These are phyloP conservation scores for Nissolia schottii DNA, from an alignment of 306 rosid species.

Conservation along the genomic window DNA sequence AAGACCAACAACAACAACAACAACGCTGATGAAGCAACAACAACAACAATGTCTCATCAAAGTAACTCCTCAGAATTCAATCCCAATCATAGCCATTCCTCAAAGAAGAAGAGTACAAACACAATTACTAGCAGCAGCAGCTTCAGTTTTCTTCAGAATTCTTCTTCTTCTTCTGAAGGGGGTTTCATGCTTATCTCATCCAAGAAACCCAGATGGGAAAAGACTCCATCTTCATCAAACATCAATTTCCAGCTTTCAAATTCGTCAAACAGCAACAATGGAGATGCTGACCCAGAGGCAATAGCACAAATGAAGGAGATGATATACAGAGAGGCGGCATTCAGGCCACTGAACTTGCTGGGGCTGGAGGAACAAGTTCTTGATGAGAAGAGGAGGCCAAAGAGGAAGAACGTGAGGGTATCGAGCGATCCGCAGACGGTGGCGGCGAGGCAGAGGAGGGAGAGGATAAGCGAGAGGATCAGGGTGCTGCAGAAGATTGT, in stretches of 20 bases:
- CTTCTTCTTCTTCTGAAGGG: conserved; percentile 28
- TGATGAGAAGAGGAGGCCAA: conserved; percentile 63
- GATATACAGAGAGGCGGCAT: conserved; percentile 90
- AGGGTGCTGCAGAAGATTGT: conserved; percentile 85
- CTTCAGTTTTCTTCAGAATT: conserved; percentile 29
- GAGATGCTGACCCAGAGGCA: conserved; percentile 85
- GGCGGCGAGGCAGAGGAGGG: conserved; percentile 95
- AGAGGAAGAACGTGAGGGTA: conserved; percentile 81
- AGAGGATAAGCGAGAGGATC: conserved; percentile 77
- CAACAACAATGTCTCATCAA: conserved; percentile 43
- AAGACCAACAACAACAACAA: conserved; percentile 38
- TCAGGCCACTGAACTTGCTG: conserved; percentile 81
- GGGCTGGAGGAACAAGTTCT: no score
- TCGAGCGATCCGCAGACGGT: conserved; percentile 95
- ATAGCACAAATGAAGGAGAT: conserved; percentile 96
- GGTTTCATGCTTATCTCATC: conserved; percentile 44
- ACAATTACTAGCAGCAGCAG: no score
- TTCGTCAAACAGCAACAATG: conserved; percentile 43
- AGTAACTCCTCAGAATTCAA: conserved; percentile 31
- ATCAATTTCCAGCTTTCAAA: conserved; percentile 75
- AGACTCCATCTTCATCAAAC: conserved; percentile 50
- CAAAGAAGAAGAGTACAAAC: conserved; percentile 47
- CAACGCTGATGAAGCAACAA: conserved; percentile 42
- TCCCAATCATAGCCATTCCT: conserved; percentile 2
- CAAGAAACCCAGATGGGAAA: conserved; percentile 65